Evolutionary conservation across 73 alveolate species (phyloP), one percentile per base, ranked within the genome.

Genomic region (Symbiodinium natans): DNA sequence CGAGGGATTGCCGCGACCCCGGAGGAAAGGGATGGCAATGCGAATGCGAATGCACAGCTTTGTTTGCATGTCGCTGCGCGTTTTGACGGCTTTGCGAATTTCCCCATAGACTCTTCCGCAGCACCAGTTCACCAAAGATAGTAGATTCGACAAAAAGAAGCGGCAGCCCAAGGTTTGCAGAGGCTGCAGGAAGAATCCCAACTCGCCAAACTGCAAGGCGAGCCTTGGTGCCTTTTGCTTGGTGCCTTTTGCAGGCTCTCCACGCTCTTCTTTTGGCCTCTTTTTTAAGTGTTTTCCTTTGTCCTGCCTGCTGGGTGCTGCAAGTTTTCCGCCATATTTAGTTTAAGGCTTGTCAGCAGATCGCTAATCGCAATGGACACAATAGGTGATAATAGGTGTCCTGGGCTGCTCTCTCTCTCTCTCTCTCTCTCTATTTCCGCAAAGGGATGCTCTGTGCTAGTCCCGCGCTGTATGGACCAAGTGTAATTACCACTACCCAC

Each of bases 151-250:
- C n/a, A n/a, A n/a, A 21, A 46, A 46, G 59, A 46, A 13, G 59
- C 17, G 59, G 17, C 75, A 36, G 48, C 84, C 80, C 40, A 19
- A 90, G 97, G 97, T 90, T 19, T 92, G 98, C 83, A 33, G 98
- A 31, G 98, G 98, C 29, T 92, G 98, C 46, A 92, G 98, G 46
- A 77, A 77, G 52, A 75, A 92, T 23, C 98, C 98, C 29, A 39
- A 71, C 31, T 74, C 98, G 27, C 98, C 98, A 39, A 90, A 90
- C 80, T 90, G 97, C 97, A 40, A 90, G 88, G 97, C 52, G 33
- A n/a, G 80, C 36, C 0, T 27, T 25, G 31, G 10, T 13, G 59
- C 59, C n/a, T n/a, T n/a, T n/a, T n/a, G 13, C 68, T 27, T 4
- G 68, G 25, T 3, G 68, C 21, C 29, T 10, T 52, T 27, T 11